These are phyloP conservation scores for Silene vulgaris DNA, from an alignment of 179 eudicot genomes.

Conservation along the genomic window DNA sequence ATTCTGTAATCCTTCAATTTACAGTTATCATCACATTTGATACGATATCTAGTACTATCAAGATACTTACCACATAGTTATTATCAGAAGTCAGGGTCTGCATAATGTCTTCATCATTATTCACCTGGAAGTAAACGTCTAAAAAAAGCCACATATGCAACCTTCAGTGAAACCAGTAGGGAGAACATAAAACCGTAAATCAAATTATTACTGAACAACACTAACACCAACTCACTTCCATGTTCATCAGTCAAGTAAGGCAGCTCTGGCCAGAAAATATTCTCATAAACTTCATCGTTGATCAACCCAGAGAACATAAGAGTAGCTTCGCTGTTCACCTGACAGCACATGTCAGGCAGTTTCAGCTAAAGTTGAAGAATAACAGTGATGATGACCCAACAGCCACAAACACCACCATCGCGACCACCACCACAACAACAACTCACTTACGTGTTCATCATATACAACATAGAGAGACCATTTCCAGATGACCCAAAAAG, in stretches of 20 bases:
- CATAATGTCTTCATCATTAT: conserved; percentile 77
- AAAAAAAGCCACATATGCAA: conserved; percentile 34
- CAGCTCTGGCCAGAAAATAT: conserved; percentile 92
- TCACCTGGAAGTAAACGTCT: conserved; percentile 91
- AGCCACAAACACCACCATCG: not conserved
- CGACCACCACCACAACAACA: not conserved
- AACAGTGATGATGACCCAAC: not conserved
- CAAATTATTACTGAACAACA: conserved; percentile 13
- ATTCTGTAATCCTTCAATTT: not conserved
- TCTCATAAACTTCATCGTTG: conserved; percentile 58
- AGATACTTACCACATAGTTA: conserved; percentile 68
- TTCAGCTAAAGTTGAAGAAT: conserved; percentile 5
- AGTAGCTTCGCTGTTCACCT: conserved; percentile 80
- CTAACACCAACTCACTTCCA: conserved; percentile 67
- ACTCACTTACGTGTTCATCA: not conserved
- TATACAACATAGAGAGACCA: not conserved
- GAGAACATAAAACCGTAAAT: conserved; percentile 9
- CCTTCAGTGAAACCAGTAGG: conserved; percentile 19
- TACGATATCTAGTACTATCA: not conserved
- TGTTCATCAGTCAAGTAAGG: conserved; percentile 84
- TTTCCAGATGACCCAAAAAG: not conserved
- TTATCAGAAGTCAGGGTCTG: conserved; percentile 61
- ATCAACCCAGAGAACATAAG: conserved; percentile 73
- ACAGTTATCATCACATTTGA: not conserved
- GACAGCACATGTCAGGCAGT: conserved; percentile 20